Base-by-base conservation (phyloP, 768 basidiomycete species). In the Erythrobasidium yunnanense region DNA sequence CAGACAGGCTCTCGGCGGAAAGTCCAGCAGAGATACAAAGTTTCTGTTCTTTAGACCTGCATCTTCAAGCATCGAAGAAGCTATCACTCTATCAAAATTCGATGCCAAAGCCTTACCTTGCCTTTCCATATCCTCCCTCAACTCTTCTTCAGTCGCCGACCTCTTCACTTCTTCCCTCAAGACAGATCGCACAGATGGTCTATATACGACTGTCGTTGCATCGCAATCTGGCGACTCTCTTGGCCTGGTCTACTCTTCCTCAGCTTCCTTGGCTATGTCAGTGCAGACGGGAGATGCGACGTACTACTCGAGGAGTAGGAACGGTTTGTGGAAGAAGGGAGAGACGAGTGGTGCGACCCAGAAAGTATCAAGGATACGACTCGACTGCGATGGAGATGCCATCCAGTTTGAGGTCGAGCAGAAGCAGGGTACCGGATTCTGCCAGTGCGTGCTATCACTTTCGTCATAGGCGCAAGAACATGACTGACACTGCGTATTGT, bases 291-390 rank as follows among this genome's bases (percentile, higher is more conserved):
- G 90, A 27, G 86, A 85, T 73, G 95, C 95, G 17, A 86, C 93
- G 13, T 99, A 99, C 75, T 91, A 96, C 74, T 96, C 92, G 20
- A 84, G 95, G 67, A 71, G 70, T 0, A 90, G 88, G 74, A 89
- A 93, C 73, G 92, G 92, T 17, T 78, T 97, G 32, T 99, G 95
- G 95, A 80, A 87, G 55, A 99, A 99, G 75, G 95, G 95, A 17
- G 92, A 90, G 78, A 92, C 91, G 0, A 92, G 90, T 17, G 93
- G 93, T 15, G 87, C 93, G 17, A 88, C 87, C 2, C 95, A 99
- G 73, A 83, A 88, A 18, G 82, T 99, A 62, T 78, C 89, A 30
- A 81, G 82, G 71, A 89, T 99, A 72, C 82, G 84, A 29, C 74
- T 84, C 22, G 95, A 99, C 76, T 99, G 95, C 76, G 95, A 99